Evolutionary conservation across 352 stramenopile genomes (phyloP), one percentile per base, ranked within the genome.

Genomic region (Lagenidium sp.): DNA sequence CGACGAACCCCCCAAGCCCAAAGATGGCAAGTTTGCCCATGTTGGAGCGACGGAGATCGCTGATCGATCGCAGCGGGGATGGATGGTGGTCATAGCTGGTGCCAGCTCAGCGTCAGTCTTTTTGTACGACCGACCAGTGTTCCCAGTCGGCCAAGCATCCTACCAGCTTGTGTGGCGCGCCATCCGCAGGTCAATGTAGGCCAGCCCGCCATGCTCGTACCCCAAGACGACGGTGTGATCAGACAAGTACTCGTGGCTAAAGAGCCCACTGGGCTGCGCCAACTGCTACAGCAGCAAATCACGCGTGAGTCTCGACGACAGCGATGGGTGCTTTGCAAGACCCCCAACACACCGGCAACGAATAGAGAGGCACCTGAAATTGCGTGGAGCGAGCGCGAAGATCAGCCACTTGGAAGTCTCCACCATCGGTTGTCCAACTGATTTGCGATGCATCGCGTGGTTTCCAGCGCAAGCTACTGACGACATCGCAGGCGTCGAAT

Each of bases 341-440:
- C n/a, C n/a, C n/a, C n/a, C n/a, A 41, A 18, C 41, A 36, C 10
- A n/a, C 20, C 23, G 12, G 29, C 4, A 13, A 13, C 16, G 16
- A 30, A 24, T 13, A 32, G 15, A 32, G 15, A 32, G 28, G 8
- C 15, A 15, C 8, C 15, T 4, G 2, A 54, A 36, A 4, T 47
- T 60, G 28, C 15, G 28, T 8, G 15, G 65, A 52, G 15, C 44
- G 60, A 13, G 54, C 42, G 12, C 80, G 74, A 18, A 60, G 53
- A 19, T 92, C 80, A 6, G 45, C 58, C 5, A 89, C 30, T 57
- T 85, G 77, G 36, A 88, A 84, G 13, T 85, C 71, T 5, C 80
- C 80, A 20, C 67, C 73, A 47, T 92, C 80, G 2, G 80, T 89
- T 4, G 80, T 92, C 80, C 77, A 92, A 41, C 80, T 92, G 24